Conservation (phyloP, 345 rosid genomes). For the Eutrema japonicum region DNA sequence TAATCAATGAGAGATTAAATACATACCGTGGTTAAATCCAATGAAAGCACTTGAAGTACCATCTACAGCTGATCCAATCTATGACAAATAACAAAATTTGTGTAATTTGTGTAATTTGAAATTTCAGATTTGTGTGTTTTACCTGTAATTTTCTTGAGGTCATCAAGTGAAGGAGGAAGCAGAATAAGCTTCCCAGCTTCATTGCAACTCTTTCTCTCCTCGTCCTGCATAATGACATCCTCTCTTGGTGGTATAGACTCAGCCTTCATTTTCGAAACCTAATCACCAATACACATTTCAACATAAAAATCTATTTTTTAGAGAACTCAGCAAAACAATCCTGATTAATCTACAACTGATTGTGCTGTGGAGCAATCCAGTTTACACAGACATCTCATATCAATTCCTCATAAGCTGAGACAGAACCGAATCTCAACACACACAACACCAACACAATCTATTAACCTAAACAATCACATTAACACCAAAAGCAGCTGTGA, state of each 20-base stretch:
- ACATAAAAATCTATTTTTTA: not conserved
- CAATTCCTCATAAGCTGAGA: no score
- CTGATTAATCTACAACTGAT: not conserved
- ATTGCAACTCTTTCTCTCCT: constrained; percentile 50
- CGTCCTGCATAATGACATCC: constrained; percentile 84
- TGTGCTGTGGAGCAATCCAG: no score
- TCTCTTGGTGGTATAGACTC: constrained; percentile 94
- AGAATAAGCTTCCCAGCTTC: constrained; percentile 69
- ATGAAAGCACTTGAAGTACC: constrained; percentile 43
- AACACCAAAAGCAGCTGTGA: no score
- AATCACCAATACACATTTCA: constrained; percentile 19
- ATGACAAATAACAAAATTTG: not conserved
- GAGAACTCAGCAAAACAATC: not conserved
- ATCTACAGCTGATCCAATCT: constrained; percentile 91
- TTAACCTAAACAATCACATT: no score
- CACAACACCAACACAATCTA: no score
- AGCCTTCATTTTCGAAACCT: constrained; percentile 87
- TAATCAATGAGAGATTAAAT: no score
- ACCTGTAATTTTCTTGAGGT: constrained; percentile 85
- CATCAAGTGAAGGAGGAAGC: constrained; percentile 69
- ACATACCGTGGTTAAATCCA: no score
- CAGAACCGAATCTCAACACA: no score
- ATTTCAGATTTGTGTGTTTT: not conserved
- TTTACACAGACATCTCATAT: no score
- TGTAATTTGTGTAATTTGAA: not conserved